A percentile compares a stretch with the other conserved stretches of the same genome.
Conservation (phyloP, 2,329 filamentous ascomycete genomes). For the Phaeosphaeria sp. region DNA sequence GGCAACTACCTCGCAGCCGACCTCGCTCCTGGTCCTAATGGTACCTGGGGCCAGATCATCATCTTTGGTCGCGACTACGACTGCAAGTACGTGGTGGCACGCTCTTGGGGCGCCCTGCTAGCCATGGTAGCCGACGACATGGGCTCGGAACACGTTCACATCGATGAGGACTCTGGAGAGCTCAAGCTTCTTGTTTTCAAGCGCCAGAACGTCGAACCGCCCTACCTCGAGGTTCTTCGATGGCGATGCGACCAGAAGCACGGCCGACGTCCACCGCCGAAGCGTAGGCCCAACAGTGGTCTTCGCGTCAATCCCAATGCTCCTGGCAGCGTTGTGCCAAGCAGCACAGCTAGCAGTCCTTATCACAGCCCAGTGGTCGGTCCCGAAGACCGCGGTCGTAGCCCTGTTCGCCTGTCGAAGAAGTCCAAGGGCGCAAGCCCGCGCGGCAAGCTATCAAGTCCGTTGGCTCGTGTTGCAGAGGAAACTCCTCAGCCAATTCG, state of each 20-base stretch:
- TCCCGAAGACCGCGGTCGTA: slow-evolving; percentile 68
- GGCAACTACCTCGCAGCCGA: slow-evolving; percentile 97
- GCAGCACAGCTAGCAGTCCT: slow-evolving; percentile 59
- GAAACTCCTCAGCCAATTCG: slow-evolving; percentile 58
- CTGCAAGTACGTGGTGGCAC: slow-evolving; percentile 94
- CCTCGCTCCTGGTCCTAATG: slow-evolving; percentile 84
- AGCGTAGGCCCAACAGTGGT: slow-evolving; percentile 54
- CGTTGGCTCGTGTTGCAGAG: slow-evolving; percentile 76
- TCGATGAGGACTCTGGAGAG: slow-evolving; percentile 91
- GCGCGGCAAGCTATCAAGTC: slow-evolving; percentile 71
- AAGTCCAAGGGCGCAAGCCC: slow-evolving; percentile 68
- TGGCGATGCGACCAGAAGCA: slow-evolving; percentile 97
- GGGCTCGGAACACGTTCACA: slow-evolving; percentile 86
- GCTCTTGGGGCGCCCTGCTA: slow-evolving; percentile 88
- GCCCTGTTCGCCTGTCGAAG: slow-evolving; percentile 69
- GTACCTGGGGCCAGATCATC: slow-evolving; percentile 96
- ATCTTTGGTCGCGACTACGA: slow-evolving; percentile 97
- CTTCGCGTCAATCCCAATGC: slow-evolving; percentile 61
- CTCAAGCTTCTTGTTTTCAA: slow-evolving; percentile 88
- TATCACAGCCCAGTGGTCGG: slow-evolving; percentile 71
- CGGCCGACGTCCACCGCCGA: slow-evolving; percentile 64
- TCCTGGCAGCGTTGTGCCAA: slow-evolving; percentile 51
- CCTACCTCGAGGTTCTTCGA: slow-evolving; percentile 91
- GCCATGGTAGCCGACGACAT: slow-evolving; percentile 90
- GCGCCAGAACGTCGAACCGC: slow-evolving; percentile 83